phyloP scores from a whole-genome alignment of 139 green algal genomes.

The Edaphochlamys debaryana region DNA sequence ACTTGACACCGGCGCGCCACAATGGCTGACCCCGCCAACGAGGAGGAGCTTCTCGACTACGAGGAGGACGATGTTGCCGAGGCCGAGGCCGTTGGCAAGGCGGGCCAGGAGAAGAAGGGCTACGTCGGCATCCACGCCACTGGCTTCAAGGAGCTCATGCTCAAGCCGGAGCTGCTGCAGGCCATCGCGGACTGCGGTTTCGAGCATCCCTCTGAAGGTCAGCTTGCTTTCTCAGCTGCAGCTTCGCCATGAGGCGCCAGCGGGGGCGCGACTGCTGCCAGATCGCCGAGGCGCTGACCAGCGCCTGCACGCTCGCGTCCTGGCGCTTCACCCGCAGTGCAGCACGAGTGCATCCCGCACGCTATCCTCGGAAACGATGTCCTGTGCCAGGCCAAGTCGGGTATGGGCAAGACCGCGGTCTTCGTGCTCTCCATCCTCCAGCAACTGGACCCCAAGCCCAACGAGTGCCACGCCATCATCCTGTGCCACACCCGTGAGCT shows the following conservation, averaged over 20 bases:
- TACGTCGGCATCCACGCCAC: slow-evolving; percentile 97
- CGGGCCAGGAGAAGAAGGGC: slow-evolving; percentile 85
- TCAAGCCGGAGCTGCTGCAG: slow-evolving; percentile 92
- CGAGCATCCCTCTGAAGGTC: slow-evolving; percentile 99
- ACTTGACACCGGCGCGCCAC: background rate
- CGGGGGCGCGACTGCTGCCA: background rate
- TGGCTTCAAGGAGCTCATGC: slow-evolving; percentile 98
- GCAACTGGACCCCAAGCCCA: slow-evolving; percentile 85
- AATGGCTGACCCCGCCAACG: slow-evolving; percentile 53
- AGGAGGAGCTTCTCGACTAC: slow-evolving; percentile 83
- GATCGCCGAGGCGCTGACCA: background rate
- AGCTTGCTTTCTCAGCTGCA: background rate
- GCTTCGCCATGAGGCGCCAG: background rate
- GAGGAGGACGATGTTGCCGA: slow-evolving; percentile 86
- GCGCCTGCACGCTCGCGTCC: too few relatives aligned
- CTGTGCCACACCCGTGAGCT: slow-evolving; percentile 99
- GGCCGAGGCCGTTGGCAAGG: slow-evolving; percentile 60
- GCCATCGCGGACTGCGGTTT: slow-evolving; percentile 98
- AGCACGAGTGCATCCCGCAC: slow-evolving; percentile 99
- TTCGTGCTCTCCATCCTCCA: slow-evolving; percentile 99
- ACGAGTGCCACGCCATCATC: slow-evolving; percentile 86
- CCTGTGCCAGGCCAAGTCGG: slow-evolving; percentile 99
- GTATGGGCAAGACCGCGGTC: slow-evolving; percentile 99
- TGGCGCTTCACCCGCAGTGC: slow-evolving; percentile 76
- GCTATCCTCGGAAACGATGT: slow-evolving; percentile 98